Evolutionary conservation across 1,284 basidiomycete species (phyloP).

Genomic region (Ustilago vetiveriae): DNA sequence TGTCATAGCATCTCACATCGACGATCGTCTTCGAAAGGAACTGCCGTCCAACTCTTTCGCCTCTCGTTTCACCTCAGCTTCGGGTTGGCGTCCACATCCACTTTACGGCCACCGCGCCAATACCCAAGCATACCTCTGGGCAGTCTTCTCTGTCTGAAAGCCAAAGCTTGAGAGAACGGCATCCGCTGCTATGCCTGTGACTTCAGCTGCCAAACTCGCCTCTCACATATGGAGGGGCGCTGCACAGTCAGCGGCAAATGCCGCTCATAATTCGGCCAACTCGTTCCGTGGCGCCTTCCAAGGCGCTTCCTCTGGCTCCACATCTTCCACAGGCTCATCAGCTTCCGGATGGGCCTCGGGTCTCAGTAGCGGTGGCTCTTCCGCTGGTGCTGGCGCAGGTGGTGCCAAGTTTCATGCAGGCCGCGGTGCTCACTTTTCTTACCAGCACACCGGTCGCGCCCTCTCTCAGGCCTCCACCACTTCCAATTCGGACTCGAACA

Average conservation of each 20-base stretch:
- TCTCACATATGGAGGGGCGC: slow-evolving; percentile 56
- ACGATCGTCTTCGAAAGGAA: background rate
- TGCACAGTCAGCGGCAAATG: slow-evolving; percentile 52
- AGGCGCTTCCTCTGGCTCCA: slow-evolving; percentile 28
- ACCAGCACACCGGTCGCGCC: slow-evolving; percentile 52
- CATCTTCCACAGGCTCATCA: slow-evolving; percentile 37
- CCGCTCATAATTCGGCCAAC: slow-evolving; percentile 53
- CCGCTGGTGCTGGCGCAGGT: slow-evolving; percentile 53
- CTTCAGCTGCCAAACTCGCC: slow-evolving; percentile 54
- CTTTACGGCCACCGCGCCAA: slow-evolving; percentile 8
- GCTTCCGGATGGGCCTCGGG: slow-evolving; percentile 51
- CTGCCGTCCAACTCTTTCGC: no score
- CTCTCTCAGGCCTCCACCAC: slow-evolving; percentile 51
- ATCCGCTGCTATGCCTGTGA: slow-evolving; percentile 45
- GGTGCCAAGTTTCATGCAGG: slow-evolving; percentile 62
- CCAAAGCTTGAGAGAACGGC: slow-evolving; percentile 22
- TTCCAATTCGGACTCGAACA: slow-evolving; percentile 32
- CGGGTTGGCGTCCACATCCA: background rate
- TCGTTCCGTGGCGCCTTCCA: slow-evolving; percentile 51
- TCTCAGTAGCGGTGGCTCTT: slow-evolving; percentile 47
- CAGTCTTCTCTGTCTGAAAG: slow-evolving; percentile 11
- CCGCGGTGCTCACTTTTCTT: slow-evolving; percentile 55
- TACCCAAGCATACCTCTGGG: background rate
- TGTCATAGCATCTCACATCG: background rate
- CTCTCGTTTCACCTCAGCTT: no score